These are phyloP conservation scores for Vigna trinervia DNA, from an alignment of 306 rosid genomes.

Conservation along the genomic window DNA sequence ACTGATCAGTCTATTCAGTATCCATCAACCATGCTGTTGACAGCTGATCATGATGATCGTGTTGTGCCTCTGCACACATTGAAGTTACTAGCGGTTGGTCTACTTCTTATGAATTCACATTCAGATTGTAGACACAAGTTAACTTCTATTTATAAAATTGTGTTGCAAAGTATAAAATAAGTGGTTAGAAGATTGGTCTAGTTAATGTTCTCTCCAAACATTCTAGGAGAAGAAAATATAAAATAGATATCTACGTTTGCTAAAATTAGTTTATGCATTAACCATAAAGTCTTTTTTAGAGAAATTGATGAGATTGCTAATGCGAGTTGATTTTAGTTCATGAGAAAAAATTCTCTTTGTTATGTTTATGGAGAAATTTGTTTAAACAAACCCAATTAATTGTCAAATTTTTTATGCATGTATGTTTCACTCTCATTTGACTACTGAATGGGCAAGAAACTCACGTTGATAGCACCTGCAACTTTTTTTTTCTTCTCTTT, in stretches of 20 bases:
- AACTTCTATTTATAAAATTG: constrained; percentile 4
- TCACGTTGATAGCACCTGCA: neutral
- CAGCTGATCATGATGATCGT: constrained; percentile 99
- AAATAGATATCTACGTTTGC: too few relatives aligned
- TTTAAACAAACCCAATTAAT: neutral
- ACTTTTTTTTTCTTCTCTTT: neutral
- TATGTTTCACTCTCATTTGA: neutral
- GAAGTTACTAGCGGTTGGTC: constrained; percentile 90
- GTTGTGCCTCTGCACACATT: constrained; percentile 92
- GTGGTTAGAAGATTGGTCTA: neutral
- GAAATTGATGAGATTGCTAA: too few relatives aligned
- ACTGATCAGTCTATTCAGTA: constrained; percentile 66
- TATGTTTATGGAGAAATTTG: too few relatives aligned
- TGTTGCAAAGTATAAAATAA: constrained; percentile 16
- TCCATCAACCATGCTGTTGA: constrained; percentile 89
- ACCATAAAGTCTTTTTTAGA: too few relatives aligned
- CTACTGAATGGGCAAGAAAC: neutral
- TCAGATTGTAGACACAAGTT: neutral
- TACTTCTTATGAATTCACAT: constrained; percentile 8
- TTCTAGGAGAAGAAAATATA: too few relatives aligned
- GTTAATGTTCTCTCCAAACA: too few relatives aligned
- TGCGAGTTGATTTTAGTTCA: too few relatives aligned
- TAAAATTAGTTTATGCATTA: too few relatives aligned
- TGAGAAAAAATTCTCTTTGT: too few relatives aligned
- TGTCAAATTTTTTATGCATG: neutral